phyloP scores from a whole-genome alignment of 352 stramenopile genomes.

The Globisporangium carolinianum region DNA sequence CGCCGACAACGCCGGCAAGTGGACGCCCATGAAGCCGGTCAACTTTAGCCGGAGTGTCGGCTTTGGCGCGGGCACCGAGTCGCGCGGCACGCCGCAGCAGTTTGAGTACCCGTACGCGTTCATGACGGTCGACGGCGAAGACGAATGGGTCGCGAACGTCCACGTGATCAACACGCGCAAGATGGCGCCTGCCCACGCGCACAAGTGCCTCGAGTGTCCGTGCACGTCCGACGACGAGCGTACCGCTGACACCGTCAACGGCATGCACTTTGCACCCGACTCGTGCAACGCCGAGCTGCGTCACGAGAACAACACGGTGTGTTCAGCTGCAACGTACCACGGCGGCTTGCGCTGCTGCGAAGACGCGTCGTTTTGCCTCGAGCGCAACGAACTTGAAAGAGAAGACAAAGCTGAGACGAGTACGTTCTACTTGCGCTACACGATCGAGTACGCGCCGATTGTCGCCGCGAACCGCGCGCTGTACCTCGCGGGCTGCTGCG shows the following conservation, averaged over 20 bases:
- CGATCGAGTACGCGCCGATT: slow-evolving; percentile 62
- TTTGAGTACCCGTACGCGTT: slow-evolving; percentile 79
- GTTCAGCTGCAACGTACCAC: slow-evolving; percentile 47
- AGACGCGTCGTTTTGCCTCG: slow-evolving; percentile 60
- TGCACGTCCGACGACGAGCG: slow-evolving; percentile 65
- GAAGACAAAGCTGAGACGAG: slow-evolving; percentile 15
- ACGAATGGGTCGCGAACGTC: slow-evolving; percentile 78
- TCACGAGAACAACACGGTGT: slow-evolving; percentile 69
- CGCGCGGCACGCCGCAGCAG: slow-evolving; percentile 67
- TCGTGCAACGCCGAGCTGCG: slow-evolving; percentile 62
- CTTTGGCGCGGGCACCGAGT: slow-evolving; percentile 76
- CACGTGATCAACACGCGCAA: slow-evolving; percentile 80
- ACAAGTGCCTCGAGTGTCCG: slow-evolving; percentile 70
- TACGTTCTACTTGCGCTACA: slow-evolving; percentile 72
- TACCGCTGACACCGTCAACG: slow-evolving; percentile 45
- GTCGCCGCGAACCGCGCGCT: slow-evolving; percentile 47
- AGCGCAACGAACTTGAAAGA: slow-evolving; percentile 36
- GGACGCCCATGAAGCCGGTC: slow-evolving; percentile 69
- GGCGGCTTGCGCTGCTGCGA: slow-evolving; percentile 74
- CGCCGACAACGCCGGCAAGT: slow-evolving; percentile 33
- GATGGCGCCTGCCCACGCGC: slow-evolving; percentile 31
- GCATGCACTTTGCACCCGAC: slow-evolving; percentile 23
- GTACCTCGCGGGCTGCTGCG: slow-evolving; percentile 66
- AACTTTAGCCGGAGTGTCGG: slow-evolving; percentile 67
- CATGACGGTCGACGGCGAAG: slow-evolving; percentile 65